Evolutionary conservation across 2,329 filamentous ascomycete species (phyloP).

Genomic region (Arthrobotrys pseudoclavata): DNA sequence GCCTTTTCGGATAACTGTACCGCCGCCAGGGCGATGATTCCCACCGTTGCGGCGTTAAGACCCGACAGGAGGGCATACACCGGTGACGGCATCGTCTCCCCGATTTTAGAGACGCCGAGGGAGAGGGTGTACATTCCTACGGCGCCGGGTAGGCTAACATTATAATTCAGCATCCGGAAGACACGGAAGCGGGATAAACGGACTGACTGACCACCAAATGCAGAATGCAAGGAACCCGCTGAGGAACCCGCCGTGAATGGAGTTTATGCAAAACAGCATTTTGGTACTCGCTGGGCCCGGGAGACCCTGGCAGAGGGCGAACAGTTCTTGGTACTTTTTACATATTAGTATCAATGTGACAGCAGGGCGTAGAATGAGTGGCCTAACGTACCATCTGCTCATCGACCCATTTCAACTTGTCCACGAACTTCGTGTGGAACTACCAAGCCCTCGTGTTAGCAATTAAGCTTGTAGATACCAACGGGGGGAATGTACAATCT

Average conservation of each 20-base stretch:
- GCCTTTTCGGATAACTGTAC: constrained; percentile 77
- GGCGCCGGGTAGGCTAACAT: constrained; percentile 75
- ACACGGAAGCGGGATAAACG: not conserved
- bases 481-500: constrained; percentile 69
- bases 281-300: constrained; percentile 79
- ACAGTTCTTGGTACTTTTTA: constrained; percentile 77
- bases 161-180: not conserved
- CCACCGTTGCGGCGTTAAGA: constrained; percentile 79
- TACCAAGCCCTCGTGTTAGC: constrained; percentile 61
- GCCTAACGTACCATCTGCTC: constrained; percentile 72
- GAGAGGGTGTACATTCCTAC: constrained; percentile 78
- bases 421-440: constrained; percentile 70
- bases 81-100: constrained; percentile 72
- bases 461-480: not conserved
- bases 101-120: constrained; percentile 75
- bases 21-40: constrained; percentile 78
- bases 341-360: constrained; percentile 10
- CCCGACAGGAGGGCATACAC: constrained; percentile 80
- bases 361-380: not conserved
- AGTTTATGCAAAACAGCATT: constrained; percentile 77
- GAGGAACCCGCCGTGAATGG: constrained; percentile 74
- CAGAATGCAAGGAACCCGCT: constrained; percentile 74
- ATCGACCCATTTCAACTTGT: constrained; percentile 74
- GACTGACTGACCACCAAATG: constrained; percentile 72
- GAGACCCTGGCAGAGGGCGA: constrained; percentile 77